Evolutionary conservation across 192 early-diverging fungal species (phyloP), one percentile per base, ranked within the genome.

Genomic region (Coemansia sp.): DNA sequence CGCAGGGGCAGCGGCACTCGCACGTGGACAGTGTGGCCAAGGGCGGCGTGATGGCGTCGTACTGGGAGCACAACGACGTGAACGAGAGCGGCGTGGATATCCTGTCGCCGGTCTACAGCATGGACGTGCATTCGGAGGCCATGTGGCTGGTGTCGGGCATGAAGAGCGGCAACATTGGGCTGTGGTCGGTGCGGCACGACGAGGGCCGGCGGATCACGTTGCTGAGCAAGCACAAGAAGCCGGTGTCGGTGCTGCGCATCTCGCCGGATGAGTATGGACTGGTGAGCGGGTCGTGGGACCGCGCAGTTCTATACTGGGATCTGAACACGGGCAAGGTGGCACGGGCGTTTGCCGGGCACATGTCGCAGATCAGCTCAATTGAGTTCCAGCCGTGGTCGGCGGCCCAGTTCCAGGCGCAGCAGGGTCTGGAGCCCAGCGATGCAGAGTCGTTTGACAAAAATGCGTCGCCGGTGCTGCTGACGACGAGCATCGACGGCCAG

Each of bases 221-320:
- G 1, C 82, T 99, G 29, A 69, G 83, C 27, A 82, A 88, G 48
- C 97, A 99, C 58, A 87, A 75, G 11, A 85, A 81, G 18, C 87
- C 93, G 4, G 95, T 98, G 4, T 95, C 95, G 0, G 85, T 88
- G 1, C 63, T 98, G 19, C 83, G 81, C 43, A 86, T 94, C 23
- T 83, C 88, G 9, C 90, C 91, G 1, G 93, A 89, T 33, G 92
- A 98, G 65, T 81, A 81, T 52, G 83, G 85, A 0, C 70, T 92
- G 46, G 82, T 97, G 47, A 97, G 92, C 66, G 97, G 96, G 5
- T 93, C 95, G 23, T 99, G 97, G 97, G 97, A 99, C 62, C 86
- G 91, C 44, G 80, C 81, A 12, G 77, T 93, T 18, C 33, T 92
- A 67, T 77, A 71, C 60, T 76, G 97, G 96, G 92, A 95, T 65